Evolutionary conservation across 78 protist species (phyloP).

Genomic region (Pigoraptor vietnamica): DNA sequence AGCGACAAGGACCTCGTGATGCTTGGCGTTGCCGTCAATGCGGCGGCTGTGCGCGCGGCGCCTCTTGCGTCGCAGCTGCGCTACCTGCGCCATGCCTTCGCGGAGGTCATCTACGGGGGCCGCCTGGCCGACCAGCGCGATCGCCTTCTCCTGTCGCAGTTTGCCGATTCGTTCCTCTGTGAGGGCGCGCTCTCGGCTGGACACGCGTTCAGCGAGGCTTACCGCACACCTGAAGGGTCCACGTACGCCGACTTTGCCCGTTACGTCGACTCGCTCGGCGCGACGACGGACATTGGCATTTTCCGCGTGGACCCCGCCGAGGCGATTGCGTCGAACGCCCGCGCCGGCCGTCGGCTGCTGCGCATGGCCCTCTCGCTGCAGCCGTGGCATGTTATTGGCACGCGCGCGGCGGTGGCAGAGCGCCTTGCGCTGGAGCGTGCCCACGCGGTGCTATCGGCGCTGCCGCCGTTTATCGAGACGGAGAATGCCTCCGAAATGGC

Average conservation of each 20-base stretch:
- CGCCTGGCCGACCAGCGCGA: slow-evolving; percentile 84
- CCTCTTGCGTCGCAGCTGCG: neutral
- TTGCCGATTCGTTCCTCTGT: neutral
- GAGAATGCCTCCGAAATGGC: neutral
- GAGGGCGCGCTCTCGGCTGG: slow-evolving; percentile 35
- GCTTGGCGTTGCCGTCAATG: neutral
- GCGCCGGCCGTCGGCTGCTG: slow-evolving; percentile 48
- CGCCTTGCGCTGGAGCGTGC: neutral
- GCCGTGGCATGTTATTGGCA: slow-evolving; percentile 23
- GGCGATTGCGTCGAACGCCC: slow-evolving; percentile 11
- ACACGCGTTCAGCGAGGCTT: slow-evolving; percentile 41
- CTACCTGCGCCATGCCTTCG: neutral
- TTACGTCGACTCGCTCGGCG: slow-evolving; percentile 19
- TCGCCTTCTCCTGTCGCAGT: slow-evolving; percentile 22
- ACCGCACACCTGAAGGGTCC: slow-evolving; percentile 3
- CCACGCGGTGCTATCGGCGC: neutral
- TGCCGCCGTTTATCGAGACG: neutral
- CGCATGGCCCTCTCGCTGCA: slow-evolving; percentile 37
- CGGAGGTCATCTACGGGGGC: slow-evolving; percentile 82
- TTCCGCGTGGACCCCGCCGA: slow-evolving; percentile 86
- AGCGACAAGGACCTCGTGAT: neutral
- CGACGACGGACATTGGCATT: slow-evolving; percentile 49
- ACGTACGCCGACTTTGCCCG: neutral
- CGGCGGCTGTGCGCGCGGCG: neutral
- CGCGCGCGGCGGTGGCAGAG: neutral